phyloP scores from a whole-genome alignment of 2,329 filamentous ascomycete genomes.

The Fusarium liriodendri region DNA sequence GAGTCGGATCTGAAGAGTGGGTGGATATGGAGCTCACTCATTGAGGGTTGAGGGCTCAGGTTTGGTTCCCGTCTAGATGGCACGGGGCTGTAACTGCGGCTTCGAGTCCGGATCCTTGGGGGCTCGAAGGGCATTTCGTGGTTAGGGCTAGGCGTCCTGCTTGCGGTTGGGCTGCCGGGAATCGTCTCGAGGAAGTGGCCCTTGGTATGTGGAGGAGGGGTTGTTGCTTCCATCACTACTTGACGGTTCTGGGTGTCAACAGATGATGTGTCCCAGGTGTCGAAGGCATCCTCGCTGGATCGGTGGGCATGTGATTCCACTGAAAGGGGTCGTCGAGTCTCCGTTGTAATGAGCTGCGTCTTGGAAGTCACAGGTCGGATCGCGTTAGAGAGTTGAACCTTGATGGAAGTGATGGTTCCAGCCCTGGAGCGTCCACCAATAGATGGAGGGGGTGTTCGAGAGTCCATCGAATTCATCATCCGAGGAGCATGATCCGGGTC shows the following conservation, averaged over 20 bases:
- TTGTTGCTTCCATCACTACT: slow-evolving; percentile 63
- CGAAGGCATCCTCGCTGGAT: slow-evolving; percentile 72
- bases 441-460: slow-evolving; percentile 57
- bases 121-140: slow-evolving; percentile 67
- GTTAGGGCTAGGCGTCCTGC: slow-evolving; percentile 73
- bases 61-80: slow-evolving; percentile 46
- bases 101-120: slow-evolving; percentile 57
- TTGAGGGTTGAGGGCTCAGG: slow-evolving; percentile 38
- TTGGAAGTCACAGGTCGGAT: slow-evolving; percentile 68
- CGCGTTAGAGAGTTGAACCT: slow-evolving; percentile 56
- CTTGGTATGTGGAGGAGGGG: slow-evolving; percentile 56
- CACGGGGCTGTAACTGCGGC: slow-evolving; percentile 64
- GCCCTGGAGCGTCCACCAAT: slow-evolving; percentile 45
- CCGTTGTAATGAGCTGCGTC: slow-evolving; percentile 62
- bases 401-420: slow-evolving; percentile 43
- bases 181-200: slow-evolving; percentile 75
- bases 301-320: slow-evolving; percentile 57
- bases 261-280: slow-evolving; percentile 79
- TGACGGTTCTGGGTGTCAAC: slow-evolving; percentile 73
- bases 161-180: slow-evolving; percentile 72
- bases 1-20: slow-evolving; percentile 81
- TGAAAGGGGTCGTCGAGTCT: slow-evolving; percentile 59
- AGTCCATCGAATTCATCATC: slow-evolving; percentile 50
- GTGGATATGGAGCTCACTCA: slow-evolving; percentile 77
- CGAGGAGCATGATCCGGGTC: slow-evolving; percentile 47